Conservation (phyloP, 345 rosid species). For the Sonneratia caseolaris region DNA sequence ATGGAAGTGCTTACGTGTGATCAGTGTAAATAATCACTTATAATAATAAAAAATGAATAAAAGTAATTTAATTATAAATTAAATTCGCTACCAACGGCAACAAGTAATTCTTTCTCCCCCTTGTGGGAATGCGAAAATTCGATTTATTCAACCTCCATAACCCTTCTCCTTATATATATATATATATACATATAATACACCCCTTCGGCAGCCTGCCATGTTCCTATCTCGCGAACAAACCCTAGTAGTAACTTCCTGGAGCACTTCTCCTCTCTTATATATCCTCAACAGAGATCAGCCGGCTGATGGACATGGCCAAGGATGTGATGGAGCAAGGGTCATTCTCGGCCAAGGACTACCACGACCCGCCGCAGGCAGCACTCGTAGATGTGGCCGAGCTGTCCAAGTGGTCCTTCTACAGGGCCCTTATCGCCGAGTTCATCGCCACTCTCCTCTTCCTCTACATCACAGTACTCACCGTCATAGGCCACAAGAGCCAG, state of each 20-base stretch:
- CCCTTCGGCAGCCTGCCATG: too few relatives aligned
- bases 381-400: conserved; percentile 14
- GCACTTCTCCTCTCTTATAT: background rate
- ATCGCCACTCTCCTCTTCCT: conserved; percentile 21
- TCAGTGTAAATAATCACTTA: too few relatives aligned
- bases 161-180: background rate
- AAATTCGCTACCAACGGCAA: too few relatives aligned
- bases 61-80: too few relatives aligned
- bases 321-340: conserved; percentile 11
- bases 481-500: conserved; percentile 15
- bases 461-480: conserved; percentile 14
- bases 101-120: too few relatives aligned
- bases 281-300: background rate
- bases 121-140: too few relatives aligned
- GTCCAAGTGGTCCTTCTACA: conserved; percentile 18
- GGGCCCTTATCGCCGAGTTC: conserved; percentile 19
- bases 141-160: too few relatives aligned
- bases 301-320: conserved; percentile 2
- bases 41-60: too few relatives aligned
- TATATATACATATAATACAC: background rate
- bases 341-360: conserved; percentile 14
- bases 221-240: too few relatives aligned
- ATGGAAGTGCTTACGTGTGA: too few relatives aligned
- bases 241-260: too few relatives aligned
- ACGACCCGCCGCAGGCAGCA: conserved; percentile 15